Evolutionary conservation across 1,139 yeast genomes (phyloP), one percentile per base, ranked within the genome.

Genomic region (Protomyces inouyei): DNA sequence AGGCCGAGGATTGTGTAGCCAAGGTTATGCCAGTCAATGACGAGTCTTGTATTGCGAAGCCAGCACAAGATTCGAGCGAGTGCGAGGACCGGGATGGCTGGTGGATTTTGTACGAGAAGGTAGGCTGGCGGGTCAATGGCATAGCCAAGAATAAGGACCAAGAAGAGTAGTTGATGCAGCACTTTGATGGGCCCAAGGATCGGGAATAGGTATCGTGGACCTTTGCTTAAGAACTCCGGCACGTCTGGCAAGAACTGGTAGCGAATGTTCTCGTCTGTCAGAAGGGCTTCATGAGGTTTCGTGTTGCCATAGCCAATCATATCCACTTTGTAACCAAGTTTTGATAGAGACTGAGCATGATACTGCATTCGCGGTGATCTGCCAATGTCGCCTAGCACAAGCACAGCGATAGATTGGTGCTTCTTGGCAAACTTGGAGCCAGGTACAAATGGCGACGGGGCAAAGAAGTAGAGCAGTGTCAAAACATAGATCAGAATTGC

Each of bases 21-120:
- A 70, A 95, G 79, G 74, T 95, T 95, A 75, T 95, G 99, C 98
- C 98, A 95, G 75, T 95, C 99, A 64, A 95, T 83, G 21, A 93
- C 81, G 46, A 93, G 76, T 70, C 82, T 76, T 1, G 88, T 83
- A 4, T 84, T 77, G 9, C 87, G 83, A 57, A 86, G 82, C 69
- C 84, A 77, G 46, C 83, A 64, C 55, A 79, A 73, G 65, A 83
- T 82, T 3, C 87, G 81, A 0, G 84, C 80, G 6, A 92, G 77
- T 0, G 86, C 82, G 43, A 95, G 77, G 3, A 90, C 78, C 0
- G 99, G 99, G 55, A 95, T 81, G 3, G 91, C 84, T 0, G 99
- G 99, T 0, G 99, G 99, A 73, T 92, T 93, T 76, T 93, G 96
- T 32, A 92, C 81, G 73, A 92, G 70, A n/a, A 60, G 28, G 36